Evolutionary conservation across 345 rosid genomes (phyloP).

Genomic region (Citrus sinensis): DVS_A1.0 CM039168.1:16732001-16732500

Average conservation of each 20-base stretch:
- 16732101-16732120: constrained; percentile 78
- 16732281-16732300: constrained; percentile 45
- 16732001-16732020: constrained; percentile 76
- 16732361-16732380: neutral
- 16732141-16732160: constrained; percentile 84
- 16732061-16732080: constrained; percentile 84
- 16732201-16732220: constrained; percentile 80
- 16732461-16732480: neutral
- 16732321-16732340: constrained; percentile 43
- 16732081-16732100: constrained; percentile 80
- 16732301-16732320: constrained; percentile 63
- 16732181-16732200: constrained; percentile 83
- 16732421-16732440: too few relatives aligned
- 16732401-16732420: neutral
- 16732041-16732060: constrained; percentile 79
- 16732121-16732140: constrained; percentile 76
- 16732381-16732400: neutral
- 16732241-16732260: constrained; percentile 97
- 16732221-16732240: constrained; percentile 77
- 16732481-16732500: neutral
- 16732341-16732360: constrained; percentile 4
- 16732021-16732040: constrained; percentile 51
- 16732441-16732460: neutral
- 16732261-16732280: constrained; percentile 86
- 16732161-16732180: constrained; percentile 66